phyloP scores from a whole-genome alignment of 768 basidiomycete species.

The Sistotremastrum suecicum region DNA sequence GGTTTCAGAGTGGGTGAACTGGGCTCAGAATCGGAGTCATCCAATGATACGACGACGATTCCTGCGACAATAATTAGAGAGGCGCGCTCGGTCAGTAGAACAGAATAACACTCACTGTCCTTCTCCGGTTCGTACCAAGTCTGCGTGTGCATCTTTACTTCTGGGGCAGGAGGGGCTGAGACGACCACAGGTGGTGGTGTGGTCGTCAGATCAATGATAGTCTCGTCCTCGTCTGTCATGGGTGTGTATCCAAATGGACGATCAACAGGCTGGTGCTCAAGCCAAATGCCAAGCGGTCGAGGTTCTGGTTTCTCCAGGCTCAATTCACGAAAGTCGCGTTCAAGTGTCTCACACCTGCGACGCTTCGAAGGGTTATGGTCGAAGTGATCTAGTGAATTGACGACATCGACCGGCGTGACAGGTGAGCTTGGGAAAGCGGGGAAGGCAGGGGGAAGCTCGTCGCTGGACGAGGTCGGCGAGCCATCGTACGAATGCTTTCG shows the following conservation, averaged over 20 bases:
- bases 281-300: conserved; percentile 13
- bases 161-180: conserved; percentile 21
- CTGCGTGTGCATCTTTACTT: conserved; percentile 47
- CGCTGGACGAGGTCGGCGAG: conserved; percentile 6
- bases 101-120: conserved; percentile 35
- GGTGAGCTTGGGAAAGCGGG: too few species aligned
- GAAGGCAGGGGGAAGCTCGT: too few species aligned
- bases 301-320: conserved; percentile 11
- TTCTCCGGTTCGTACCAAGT: conserved; percentile 62
- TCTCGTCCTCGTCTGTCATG: conserved; percentile 9
- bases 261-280: conserved; percentile 1
- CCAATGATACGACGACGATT: too few species aligned
- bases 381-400: too few species aligned
- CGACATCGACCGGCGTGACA: too few species aligned
- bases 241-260: conserved; percentile 3
- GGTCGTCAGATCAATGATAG: conserved; percentile 2
- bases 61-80: too few species aligned
- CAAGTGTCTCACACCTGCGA: conserved; percentile 32
- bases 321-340: conserved; percentile 44
- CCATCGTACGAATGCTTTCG: conserved; percentile 17
- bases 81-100: too few species aligned
- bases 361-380: conserved; percentile 24
- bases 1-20: too few species aligned
- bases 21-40: too few species aligned
- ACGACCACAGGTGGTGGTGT: conserved; percentile 9